Percentiles rank a stretch among this genome's conserved stretches.
phyloP scores from a whole-genome alignment of 2,329 filamentous ascomycete genomes.

The Fusarium sp. region DNA sequence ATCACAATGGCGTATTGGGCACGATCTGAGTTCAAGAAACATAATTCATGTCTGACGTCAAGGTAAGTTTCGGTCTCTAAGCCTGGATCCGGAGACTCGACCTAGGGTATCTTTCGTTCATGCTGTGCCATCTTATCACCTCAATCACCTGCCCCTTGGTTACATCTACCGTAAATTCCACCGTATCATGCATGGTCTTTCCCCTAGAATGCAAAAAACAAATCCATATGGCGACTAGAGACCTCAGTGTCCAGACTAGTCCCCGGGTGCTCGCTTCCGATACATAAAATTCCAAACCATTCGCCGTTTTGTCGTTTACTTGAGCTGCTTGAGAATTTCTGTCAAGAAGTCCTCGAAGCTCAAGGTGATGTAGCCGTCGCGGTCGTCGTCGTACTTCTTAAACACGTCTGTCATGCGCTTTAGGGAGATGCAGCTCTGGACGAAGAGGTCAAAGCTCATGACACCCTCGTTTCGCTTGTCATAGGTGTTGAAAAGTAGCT shows the following conservation, averaged over 20 bases:
- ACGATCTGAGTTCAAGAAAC: slow-evolving; percentile 9
- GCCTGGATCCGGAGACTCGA: slow-evolving; percentile 46
- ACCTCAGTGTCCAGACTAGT: neutral
- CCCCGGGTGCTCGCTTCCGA: neutral
- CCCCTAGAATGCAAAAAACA: slow-evolving; percentile 14
- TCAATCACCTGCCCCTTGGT: slow-evolving; percentile 7
- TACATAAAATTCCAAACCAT: slow-evolving; percentile 4
- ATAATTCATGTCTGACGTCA: slow-evolving; percentile 40
- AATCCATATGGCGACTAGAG: slow-evolving; percentile 8
- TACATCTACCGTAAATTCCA: slow-evolving; percentile 29
- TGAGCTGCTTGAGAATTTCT: slow-evolving; percentile 75
- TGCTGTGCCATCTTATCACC: slow-evolving; percentile 32
- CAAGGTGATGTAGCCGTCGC: slow-evolving; percentile 91
- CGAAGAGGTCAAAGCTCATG: slow-evolving; percentile 96
- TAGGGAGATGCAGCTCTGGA: slow-evolving; percentile 95
- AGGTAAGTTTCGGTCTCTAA: slow-evolving; percentile 48
- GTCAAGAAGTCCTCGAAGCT: slow-evolving; percentile 87
- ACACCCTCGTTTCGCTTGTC: slow-evolving; percentile 80
- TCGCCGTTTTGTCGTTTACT: slow-evolving; percentile 52
- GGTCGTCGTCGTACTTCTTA: slow-evolving; percentile 97
- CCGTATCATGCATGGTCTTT: slow-evolving; percentile 17
- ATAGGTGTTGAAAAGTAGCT: slow-evolving; percentile 88
- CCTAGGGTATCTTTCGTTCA: slow-evolving; percentile 51
- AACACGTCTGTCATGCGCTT: slow-evolving; percentile 99
- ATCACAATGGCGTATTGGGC: neutral